Evolutionary conservation across 106 monocot genomes (phyloP), one percentile per base, ranked within the genome.

Genomic region (Dioscorea alata): DNA sequence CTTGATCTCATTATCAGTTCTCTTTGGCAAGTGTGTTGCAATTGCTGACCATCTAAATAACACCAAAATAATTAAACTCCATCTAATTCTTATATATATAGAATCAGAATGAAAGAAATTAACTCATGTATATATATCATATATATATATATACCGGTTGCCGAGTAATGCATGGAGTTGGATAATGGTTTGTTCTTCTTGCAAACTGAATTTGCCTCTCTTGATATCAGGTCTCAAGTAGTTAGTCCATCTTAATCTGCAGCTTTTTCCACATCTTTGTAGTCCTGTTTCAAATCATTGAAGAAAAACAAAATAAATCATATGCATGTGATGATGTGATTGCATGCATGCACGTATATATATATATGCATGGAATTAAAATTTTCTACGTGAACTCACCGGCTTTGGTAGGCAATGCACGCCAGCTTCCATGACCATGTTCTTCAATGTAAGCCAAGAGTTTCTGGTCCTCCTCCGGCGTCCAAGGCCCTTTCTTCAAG

Each of bases 1-100:
- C 84, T 90, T 90, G 73, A 90, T 86, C 86, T 90, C 90, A 25
- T 90, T 90, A 73, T 90, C 90, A 0, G 90, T 90, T 57, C 90
- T 63, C 78, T 86, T 86, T 6, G 90, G 86, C 23, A 90, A 80
- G 34, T 90, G 90, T 14, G 86, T 84, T 0, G 90, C 90, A 15
- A 90, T 90, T 18, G 90, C 86, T 3, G 90, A 90, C 90, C 90
- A 90, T 61, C 90, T 90, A 74, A 60, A 16, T 50, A 33, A 21
- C 49, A 63, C 28, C 28, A 28, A 28, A 28, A 28, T 28, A 1
- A 28, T 28, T 3, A n/a, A n/a, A 28, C 28, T 1, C 28, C 28
- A 28, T 28, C 28, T 28, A 28, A 3, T 3, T 28, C 28, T 28
- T 1, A 3, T 28, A 28, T 3, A 1, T 28, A 28, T 28, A 28